Percentiles rank a stretch among this genome's conserved stretches.
These are phyloP conservation scores for Ustilago cynodontis DNA, from an alignment of 1,284 basidiomycete genomes.

Conservation along the genomic window DNA sequence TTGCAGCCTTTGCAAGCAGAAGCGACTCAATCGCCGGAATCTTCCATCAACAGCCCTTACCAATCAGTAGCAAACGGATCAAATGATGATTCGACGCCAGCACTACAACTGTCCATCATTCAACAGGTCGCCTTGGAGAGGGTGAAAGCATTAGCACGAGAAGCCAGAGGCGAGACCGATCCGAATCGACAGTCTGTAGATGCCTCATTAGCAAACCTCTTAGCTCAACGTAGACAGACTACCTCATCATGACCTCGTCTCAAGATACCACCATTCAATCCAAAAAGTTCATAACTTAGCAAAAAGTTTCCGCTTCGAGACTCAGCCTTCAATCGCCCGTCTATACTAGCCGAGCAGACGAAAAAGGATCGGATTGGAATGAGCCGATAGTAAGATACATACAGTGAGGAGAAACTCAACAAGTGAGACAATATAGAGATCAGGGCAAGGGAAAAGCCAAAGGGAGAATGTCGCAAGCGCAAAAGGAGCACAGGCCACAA, in stretches of 20 bases:
- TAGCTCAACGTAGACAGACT: slow-evolving; percentile 28
- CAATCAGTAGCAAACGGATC: neutral
- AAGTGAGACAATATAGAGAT: neutral
- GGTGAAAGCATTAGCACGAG: slow-evolving; percentile 40
- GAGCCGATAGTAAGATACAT: neutral
- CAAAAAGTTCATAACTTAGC: neutral
- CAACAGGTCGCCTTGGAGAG: slow-evolving; percentile 48
- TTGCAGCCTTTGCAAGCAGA: neutral
- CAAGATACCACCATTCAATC: neutral
- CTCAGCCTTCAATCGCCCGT: neutral
- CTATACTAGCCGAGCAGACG: neutral
- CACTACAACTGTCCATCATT: slow-evolving; percentile 34
- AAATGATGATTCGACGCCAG: neutral
- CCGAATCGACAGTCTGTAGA: slow-evolving; percentile 15
- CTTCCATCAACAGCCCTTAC: neutral
- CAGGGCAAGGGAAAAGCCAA: neutral
- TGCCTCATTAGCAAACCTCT: slow-evolving; percentile 32
- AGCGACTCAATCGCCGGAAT: neutral
- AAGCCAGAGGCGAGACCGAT: slow-evolving; percentile 23
- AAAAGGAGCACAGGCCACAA: neutral
- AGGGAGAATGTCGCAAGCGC: neutral
- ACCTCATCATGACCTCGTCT: slow-evolving; percentile 18
- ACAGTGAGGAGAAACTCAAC: neutral
- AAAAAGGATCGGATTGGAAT: neutral
- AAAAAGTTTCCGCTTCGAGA: neutral